A percentile compares a stretch with the other conserved stretches of the same genome.
Evolutionary conservation across 192 early-diverging fungal species (phyloP).

Genomic region (Umbelopsis sp.): DNA sequence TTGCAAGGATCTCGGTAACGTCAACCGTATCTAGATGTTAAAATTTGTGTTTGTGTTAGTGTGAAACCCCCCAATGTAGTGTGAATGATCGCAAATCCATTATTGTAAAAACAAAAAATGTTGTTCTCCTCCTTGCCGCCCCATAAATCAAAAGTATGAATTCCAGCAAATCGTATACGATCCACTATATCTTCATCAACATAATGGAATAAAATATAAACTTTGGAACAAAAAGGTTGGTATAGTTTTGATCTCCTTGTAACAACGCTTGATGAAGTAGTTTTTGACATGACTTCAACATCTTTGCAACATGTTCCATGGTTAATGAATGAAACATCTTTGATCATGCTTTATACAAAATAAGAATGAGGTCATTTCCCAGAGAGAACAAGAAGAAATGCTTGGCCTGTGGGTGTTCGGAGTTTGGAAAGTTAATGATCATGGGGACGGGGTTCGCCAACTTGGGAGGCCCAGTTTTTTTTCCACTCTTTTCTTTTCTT

Average conservation of each 20-base stretch:
- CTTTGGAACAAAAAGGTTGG: too few species aligned
- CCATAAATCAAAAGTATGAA: too few species aligned
- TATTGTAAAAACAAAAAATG: not conserved
- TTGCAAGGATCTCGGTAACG: conserved; percentile 78
- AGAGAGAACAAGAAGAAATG: too few species aligned
- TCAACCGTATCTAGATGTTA: conserved; percentile 33
- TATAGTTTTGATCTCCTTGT: too few species aligned
- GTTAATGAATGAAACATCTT: too few species aligned
- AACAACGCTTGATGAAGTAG: too few species aligned
- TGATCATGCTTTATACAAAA: not conserved
- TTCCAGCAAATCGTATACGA: too few species aligned
- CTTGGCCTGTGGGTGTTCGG: conserved; percentile 2
- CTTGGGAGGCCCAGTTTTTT: not conserved
- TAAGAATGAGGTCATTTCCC: too few species aligned
- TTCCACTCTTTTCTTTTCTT: not conserved
- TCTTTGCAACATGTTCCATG: too few species aligned
- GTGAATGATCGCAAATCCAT: not conserved
- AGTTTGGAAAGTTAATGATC: conserved; percentile 1
- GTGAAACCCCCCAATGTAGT: not conserved
- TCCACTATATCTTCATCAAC: too few species aligned
- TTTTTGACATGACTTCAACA: too few species aligned
- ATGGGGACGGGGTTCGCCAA: conserved; percentile 3
- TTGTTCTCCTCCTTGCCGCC: not conserved
- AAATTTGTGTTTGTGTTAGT: not conserved
- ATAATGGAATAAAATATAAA: too few species aligned